phyloP scores from a whole-genome alignment of 2,329 filamentous ascomycete species.

The Neopestalotiopsis rosae region DNA sequence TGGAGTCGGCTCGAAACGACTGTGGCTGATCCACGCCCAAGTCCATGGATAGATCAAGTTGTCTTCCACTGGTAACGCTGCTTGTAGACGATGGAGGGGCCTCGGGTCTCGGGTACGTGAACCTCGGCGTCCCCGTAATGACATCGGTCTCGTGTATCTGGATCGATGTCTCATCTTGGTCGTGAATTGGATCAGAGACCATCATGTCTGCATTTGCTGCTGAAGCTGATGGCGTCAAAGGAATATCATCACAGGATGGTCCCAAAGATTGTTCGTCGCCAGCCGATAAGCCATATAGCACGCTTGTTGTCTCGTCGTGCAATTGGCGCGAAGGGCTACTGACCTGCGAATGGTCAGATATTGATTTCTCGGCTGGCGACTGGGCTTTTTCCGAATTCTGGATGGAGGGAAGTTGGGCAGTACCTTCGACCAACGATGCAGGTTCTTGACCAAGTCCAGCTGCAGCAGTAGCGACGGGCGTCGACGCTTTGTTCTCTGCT shows the following conservation, averaged over 20 bases:
- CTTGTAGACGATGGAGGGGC: constrained; percentile 42
- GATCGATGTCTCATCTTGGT: constrained; percentile 8
- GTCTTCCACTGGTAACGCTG: constrained; percentile 54
- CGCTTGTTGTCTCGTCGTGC: constrained; percentile 29
- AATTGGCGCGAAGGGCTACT: constrained; percentile 37
- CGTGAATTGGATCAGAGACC: background rate
- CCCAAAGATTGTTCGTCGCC: constrained; percentile 18
- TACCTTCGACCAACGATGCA: constrained; percentile 7
- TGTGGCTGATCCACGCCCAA: constrained; percentile 37
- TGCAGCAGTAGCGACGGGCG: background rate
- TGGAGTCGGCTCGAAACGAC: constrained; percentile 26
- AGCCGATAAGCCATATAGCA: constrained; percentile 23
- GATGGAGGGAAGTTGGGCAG: constrained; percentile 22
- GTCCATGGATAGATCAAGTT: constrained; percentile 50
- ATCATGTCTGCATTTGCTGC: background rate
- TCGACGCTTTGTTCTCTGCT: background rate
- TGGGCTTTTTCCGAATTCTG: constrained; percentile 27
- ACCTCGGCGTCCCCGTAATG: constrained; percentile 22
- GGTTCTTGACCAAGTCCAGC: background rate
- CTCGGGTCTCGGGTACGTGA: constrained; percentile 36
- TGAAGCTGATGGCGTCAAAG: constrained; percentile 12
- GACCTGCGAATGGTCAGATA: constrained; percentile 32
- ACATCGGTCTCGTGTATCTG: constrained; percentile 11
- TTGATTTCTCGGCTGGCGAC: constrained; percentile 23
- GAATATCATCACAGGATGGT: constrained; percentile 17